Percentiles rank a stretch among this genome's conserved stretches.
These are phyloP conservation scores for Vickermania ingenoplastis DNA, from an alignment of 208 protist species.

Conservation along the genomic window DNA sequence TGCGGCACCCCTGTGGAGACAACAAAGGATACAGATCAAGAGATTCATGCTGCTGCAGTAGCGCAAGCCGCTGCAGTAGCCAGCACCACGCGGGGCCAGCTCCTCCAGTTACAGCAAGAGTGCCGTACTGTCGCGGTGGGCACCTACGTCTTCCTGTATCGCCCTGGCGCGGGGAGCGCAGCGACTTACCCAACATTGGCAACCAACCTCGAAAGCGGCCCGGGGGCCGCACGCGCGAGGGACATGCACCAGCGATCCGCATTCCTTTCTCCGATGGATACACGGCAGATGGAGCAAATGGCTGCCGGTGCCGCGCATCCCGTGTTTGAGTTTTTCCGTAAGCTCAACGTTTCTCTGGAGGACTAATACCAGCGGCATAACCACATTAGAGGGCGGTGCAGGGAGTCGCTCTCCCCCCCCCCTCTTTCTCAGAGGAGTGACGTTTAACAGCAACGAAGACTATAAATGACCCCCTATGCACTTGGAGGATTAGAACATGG, in stretches of 20 bases:
- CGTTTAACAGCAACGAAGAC: too few species aligned
- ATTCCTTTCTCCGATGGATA: slow-evolving; percentile 18
- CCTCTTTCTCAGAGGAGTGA: too few species aligned
- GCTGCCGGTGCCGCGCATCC: slow-evolving; percentile 39
- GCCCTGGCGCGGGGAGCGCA: slow-evolving; percentile 30
- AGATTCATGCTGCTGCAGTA: neutral
- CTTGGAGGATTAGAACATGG: too few species aligned
- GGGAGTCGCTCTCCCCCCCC: too few species aligned
- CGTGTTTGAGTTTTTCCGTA: slow-evolving; percentile 71
- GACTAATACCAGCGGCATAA: neutral
- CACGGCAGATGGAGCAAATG: slow-evolving; percentile 35
- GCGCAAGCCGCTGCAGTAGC: neutral
- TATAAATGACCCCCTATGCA: too few species aligned
- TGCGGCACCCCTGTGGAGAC: neutral
- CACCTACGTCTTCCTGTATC: slow-evolving; percentile 64
- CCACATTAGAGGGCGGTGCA: too few species aligned
- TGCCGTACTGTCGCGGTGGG: slow-evolving; percentile 13
- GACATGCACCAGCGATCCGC: neutral
- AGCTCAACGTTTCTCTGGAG: slow-evolving; percentile 53
- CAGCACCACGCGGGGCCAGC: neutral
- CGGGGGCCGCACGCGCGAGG: neutral
- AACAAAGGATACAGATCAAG: neutral
- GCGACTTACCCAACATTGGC: slow-evolving; percentile 22
- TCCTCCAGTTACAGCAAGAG: neutral
- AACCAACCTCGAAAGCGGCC: neutral